Evolutionary conservation across 163 green algal genomes (phyloP), one percentile per base, ranked within the genome.

Genomic region (Volvox carteri): DNA sequence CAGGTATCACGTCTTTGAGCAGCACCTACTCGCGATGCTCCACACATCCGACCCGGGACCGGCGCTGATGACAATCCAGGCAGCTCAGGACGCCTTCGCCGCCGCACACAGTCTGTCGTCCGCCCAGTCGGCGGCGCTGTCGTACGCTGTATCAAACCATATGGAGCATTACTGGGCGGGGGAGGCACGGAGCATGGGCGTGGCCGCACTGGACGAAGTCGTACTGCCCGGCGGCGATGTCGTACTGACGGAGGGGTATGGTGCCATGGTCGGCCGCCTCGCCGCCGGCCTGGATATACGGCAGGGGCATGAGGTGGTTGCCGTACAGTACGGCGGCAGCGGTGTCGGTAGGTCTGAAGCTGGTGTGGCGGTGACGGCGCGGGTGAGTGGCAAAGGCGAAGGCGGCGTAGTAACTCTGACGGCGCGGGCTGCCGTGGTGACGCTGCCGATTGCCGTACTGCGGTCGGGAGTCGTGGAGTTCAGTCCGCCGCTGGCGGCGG

Each of bases 361-460:
- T n/a, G 79, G 79, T 30, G 79, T 86, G 28, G 28, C n/a, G 23
- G 79, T 86, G 60, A 86, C 79, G n/a, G 79, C 60, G 41, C 79
- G 79, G 9, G n/a, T 78, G 39, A 0, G 75, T 42, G 35, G 9
- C 41, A 83, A 37, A 0, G 73, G 79, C 7, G 14, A 41, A 1
- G 46, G 52, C 1, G 92, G 86, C 4, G 78, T 73, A 33, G 25
- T 72, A 23, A 25, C 4, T 18, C 52, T 92, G 9, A 46, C 50
- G 4, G 75, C 78, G 0, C 85, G 93, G 35, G 89, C 94, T 4
- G 92, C 90, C 23, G 86, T 97, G 25, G 88, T 96, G 75, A 96
- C 95, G 14, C 86, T 95, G 39, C 94, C 95, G 19, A 90, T 97
- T 54, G 95, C 94, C 1, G 93, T 93, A 62, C 86, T 97, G 30